Evolutionary conservation across 805 yeast species (phyloP).

Genomic region (Metschnikowia kofuensis): DNA sequence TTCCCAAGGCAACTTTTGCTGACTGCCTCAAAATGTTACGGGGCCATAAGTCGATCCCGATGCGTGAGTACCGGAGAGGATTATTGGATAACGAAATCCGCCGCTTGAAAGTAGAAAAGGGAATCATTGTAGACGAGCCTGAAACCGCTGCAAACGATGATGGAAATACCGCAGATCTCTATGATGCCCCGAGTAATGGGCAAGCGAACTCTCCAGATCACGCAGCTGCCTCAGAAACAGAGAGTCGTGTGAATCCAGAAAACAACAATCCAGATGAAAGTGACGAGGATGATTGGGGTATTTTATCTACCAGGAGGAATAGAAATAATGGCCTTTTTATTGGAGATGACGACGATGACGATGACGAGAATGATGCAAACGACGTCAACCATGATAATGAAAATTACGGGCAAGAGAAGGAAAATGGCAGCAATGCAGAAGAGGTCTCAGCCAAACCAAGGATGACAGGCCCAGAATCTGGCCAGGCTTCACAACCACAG

Average conservation of each 20-base stretch:
- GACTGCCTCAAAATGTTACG: slow-evolving; percentile 19
- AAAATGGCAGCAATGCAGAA: neutral
- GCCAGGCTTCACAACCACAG: neutral
- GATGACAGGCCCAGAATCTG: neutral
- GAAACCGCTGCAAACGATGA: slow-evolving; percentile 3
- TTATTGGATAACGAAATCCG: slow-evolving; percentile 16
- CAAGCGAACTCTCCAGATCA: slow-evolving; percentile 1
- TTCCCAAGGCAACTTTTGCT: slow-evolving; percentile 18
- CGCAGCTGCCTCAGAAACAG: neutral
- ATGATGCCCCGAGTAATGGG: slow-evolving; percentile 8
- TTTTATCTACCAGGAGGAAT: slow-evolving; percentile 12
- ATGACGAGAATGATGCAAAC: neutral
- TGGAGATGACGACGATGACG: slow-evolving; percentile 35
- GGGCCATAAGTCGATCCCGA: slow-evolving; percentile 10
- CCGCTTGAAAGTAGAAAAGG: slow-evolving; percentile 18
- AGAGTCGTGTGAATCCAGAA: no score
- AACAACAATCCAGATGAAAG: slow-evolving; percentile 2
- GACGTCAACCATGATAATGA: neutral
- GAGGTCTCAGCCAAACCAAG: no score
- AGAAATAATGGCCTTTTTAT: slow-evolving; percentile 27
- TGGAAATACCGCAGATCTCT: slow-evolving; percentile 9
- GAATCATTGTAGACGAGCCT: slow-evolving; percentile 15
- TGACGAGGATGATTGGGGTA: slow-evolving; percentile 22
- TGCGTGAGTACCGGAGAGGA: slow-evolving; percentile 15
- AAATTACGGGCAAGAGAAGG: neutral